Conservation (phyloP, 2,329 filamentous ascomycete genomes). For the Mycosphaerella sp. region DNA sequence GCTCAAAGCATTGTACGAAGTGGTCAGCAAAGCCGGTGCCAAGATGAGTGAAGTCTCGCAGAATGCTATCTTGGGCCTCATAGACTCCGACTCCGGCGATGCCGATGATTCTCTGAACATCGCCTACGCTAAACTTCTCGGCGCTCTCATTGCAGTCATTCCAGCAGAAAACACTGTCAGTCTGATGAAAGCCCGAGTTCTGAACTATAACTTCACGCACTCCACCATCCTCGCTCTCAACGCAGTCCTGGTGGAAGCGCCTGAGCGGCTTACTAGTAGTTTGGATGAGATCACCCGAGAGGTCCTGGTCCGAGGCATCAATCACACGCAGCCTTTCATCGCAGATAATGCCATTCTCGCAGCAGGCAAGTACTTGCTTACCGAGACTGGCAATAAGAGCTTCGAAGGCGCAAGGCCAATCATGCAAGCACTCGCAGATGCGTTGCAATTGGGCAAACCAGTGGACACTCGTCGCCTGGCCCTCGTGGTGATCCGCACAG, state of each 20-base stretch:
- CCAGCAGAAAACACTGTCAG: conserved; percentile 60
- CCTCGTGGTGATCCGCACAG: conserved; percentile 80
- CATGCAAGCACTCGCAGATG: conserved; percentile 68
- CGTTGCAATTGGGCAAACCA: conserved; percentile 71
- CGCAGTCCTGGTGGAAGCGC: conserved; percentile 75
- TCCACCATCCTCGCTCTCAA: conserved; percentile 83
- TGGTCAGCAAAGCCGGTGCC: conserved; percentile 85
- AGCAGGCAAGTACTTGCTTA: conserved; percentile 81
- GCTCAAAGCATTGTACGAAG: conserved; percentile 93
- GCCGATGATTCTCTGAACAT: conserved; percentile 68
- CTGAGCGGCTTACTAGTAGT: conserved; percentile 60
- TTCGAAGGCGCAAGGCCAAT: conserved; percentile 74
- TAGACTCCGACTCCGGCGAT: conserved; percentile 76
- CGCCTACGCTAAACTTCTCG: conserved; percentile 83
- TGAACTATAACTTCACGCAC: conserved; percentile 67
- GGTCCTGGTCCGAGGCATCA: conserved; percentile 74
- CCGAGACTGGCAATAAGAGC: conserved; percentile 55
- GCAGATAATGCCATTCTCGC: conserved; percentile 84
- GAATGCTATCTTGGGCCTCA: conserved; percentile 75
- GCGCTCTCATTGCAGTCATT: conserved; percentile 82
- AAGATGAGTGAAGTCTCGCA: conserved; percentile 94
- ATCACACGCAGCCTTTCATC: conserved; percentile 58
- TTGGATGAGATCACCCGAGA: conserved; percentile 68
- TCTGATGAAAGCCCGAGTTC: conserved; percentile 66
- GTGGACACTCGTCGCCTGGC: conserved; percentile 79